Conservation (phyloP, 208 protist species). For the Crithidia thermophila region DNA sequence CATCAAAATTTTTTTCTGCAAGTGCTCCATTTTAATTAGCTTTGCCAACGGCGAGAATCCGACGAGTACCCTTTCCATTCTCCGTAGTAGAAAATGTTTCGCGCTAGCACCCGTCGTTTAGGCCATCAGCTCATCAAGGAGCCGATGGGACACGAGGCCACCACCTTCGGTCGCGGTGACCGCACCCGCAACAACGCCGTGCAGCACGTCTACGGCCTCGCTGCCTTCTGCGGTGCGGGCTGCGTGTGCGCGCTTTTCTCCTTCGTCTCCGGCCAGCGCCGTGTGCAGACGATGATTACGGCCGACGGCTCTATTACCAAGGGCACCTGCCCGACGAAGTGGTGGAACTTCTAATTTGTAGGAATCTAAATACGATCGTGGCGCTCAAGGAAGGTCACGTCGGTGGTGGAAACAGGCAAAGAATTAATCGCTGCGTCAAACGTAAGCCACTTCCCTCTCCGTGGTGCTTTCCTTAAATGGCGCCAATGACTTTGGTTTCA, state of each 20-base stretch:
- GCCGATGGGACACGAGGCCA: slow-evolving; percentile 88
- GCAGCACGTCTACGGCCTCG: slow-evolving; percentile 54
- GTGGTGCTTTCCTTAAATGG: too few species aligned
- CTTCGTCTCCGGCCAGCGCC: slow-evolving; percentile 49
- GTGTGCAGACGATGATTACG: slow-evolving; percentile 60
- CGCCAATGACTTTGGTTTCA: too few species aligned
- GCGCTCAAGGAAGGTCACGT: too few species aligned
- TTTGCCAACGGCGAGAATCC: neutral
- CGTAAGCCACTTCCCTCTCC: too few species aligned
- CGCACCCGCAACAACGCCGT: slow-evolving; percentile 64
- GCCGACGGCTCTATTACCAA: slow-evolving; percentile 67
- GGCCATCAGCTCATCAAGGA: slow-evolving; percentile 90
- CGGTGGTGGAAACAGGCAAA: too few species aligned
- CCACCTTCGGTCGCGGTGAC: slow-evolving; percentile 74
- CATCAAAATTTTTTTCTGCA: too few species aligned
- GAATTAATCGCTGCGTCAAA: too few species aligned
- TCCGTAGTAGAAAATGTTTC: slow-evolving; percentile 53
- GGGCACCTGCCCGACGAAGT: slow-evolving; percentile 59
- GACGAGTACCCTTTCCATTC: neutral
- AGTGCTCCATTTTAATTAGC: too few species aligned
- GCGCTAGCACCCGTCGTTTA: slow-evolving; percentile 50
- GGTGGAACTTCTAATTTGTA: slow-evolving; percentile 77
- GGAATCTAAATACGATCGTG: too few species aligned
- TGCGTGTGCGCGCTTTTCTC: slow-evolving; percentile 67
- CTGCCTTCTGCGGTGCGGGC: slow-evolving; percentile 54